Base-by-base conservation (phyloP, 202 grass and related monocot genomes). In the Tripidium arundinaceum region DNA sequence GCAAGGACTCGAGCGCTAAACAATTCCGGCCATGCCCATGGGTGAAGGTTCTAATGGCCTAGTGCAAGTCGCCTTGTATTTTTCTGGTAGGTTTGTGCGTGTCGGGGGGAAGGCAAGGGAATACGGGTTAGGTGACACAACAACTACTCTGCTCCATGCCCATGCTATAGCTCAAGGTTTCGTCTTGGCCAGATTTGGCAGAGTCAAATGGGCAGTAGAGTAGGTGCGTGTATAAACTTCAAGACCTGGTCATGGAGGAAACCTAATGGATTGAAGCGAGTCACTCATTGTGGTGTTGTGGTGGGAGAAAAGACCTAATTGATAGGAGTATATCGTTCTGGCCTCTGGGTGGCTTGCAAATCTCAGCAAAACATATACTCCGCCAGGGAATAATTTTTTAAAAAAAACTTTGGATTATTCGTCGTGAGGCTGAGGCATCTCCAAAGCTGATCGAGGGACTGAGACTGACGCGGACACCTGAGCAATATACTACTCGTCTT, bases 1-100 rank as follows among this genome's bases (percentile, higher is more conserved):
- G 78, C 42, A 40, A 47, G 6, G 46, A 18, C 45, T 47, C 43
- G 5, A 52, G 0, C 6, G 22, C 28, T 63, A 76, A 61, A 67
- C n/a, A n/a, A n/a, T n/a, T n/a, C n/a, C n/a, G n/a, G n/a, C 58
- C 72, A 81, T 66, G 76, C 55, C 54, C 55, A 83, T 36, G 73
- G 68, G 25, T 24, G 41, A 78, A 85, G 73, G 82, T 82, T 89
- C 72, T 54, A 10, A 72, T 25, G 43, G 38, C 57, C n/a, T 15
- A 39, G 26, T 66, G 47, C 7, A 47, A 31, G 27, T 78, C 47
- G 10, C 59, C 29, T 68, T 22, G 41, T 47, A 26, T 58, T 79
- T 43, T 37, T 78, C 12, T 42, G 65, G 38, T 46, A 45, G 63
- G 68, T 78, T 37, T n/a, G n/a, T n/a, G n/a, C n/a, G n/a, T n/a